phyloP scores from a whole-genome alignment of 306 rosid species.

The Lathyrus aphaca region DNA sequence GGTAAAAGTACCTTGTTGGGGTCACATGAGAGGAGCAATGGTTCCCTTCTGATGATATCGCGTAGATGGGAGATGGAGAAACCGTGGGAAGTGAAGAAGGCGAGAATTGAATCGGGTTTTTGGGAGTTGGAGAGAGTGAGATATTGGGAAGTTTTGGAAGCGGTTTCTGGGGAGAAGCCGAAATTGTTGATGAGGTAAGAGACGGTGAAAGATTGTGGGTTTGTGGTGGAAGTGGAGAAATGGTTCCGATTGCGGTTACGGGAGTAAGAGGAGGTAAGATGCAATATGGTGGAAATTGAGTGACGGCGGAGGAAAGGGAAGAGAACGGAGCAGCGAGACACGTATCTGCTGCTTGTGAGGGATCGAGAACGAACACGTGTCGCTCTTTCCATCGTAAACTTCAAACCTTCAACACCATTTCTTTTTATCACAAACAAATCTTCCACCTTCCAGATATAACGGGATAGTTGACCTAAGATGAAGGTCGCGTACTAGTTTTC shows the following conservation, averaged over 20 bases:
- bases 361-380: constrained; percentile 71
- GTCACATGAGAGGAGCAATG: background rate
- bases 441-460: too few relatives aligned
- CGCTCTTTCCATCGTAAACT: constrained; percentile 90
- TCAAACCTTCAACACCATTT: too few relatives aligned
- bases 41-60: background rate
- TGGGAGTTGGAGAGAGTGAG: background rate
- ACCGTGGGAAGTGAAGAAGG: constrained; percentile 6
- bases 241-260: constrained; percentile 30
- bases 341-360: constrained; percentile 45
- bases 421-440: too few relatives aligned
- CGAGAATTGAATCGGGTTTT: constrained; percentile 26
- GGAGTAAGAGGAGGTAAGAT: constrained; percentile 34
- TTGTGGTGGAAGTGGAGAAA: constrained; percentile 19
- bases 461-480: too few relatives aligned
- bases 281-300: constrained; percentile 32
- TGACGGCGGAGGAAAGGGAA: constrained; percentile 50
- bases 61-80: background rate
- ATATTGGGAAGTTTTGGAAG: constrained; percentile 34
- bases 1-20: constrained; percentile 23
- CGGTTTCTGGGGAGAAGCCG: constrained; percentile 43
- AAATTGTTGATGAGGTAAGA: constrained; percentile 48
- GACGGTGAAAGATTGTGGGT: constrained; percentile 4
- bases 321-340: constrained; percentile 39
- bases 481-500: too few relatives aligned